These are phyloP conservation scores for Pestalotiopsis sp. DNA, from an alignment of 2,329 filamentous ascomycete genomes.

Conservation along the genomic window DNA sequence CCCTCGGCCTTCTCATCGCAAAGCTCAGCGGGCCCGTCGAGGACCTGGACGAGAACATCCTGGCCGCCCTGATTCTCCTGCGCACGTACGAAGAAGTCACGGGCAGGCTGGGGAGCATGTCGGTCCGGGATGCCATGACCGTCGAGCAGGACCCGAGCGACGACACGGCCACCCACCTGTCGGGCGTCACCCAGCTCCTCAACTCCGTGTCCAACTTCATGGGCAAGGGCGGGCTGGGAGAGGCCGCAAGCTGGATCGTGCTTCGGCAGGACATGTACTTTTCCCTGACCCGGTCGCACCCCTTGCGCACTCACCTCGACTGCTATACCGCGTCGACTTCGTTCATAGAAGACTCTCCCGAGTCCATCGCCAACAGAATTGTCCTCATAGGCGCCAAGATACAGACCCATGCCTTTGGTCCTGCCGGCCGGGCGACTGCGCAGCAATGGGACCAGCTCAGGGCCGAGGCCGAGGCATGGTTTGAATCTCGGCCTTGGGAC, in stretches of 20 bases:
- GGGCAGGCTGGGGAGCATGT: conserved; percentile 1
- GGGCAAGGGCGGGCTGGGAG: conserved; percentile 37
- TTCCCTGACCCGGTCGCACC: conserved; percentile 42
- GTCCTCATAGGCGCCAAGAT: conserved; percentile 31
- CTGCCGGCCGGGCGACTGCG: conserved; percentile 20
- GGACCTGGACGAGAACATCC: conserved; percentile 12
- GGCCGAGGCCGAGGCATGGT: conserved; percentile 25
- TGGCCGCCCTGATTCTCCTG: conserved; percentile 11
- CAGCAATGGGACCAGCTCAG: neutral
- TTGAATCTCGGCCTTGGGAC: conserved; percentile 21
- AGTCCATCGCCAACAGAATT: conserved; percentile 29
- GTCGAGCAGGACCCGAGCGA: conserved; percentile 14
- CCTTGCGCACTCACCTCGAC: conserved; percentile 36
- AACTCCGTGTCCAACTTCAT: conserved; percentile 29
- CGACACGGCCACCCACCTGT: conserved; percentile 29
- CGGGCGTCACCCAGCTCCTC: conserved; percentile 27
- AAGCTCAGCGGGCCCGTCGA: conserved; percentile 11
- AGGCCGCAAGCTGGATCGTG: conserved; percentile 49
- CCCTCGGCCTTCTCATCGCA: conserved; percentile 9
- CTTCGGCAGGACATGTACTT: conserved; percentile 52
- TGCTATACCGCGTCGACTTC: conserved; percentile 31
- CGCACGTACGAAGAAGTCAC: conserved; percentile 13
- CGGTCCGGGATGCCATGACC: neutral
- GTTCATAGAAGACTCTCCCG: conserved; percentile 25
- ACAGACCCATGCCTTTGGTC: conserved; percentile 35